Evolutionary conservation across 1,284 basidiomycete species (phyloP).

Genomic region (Veloboletus limbatus): DNA sequence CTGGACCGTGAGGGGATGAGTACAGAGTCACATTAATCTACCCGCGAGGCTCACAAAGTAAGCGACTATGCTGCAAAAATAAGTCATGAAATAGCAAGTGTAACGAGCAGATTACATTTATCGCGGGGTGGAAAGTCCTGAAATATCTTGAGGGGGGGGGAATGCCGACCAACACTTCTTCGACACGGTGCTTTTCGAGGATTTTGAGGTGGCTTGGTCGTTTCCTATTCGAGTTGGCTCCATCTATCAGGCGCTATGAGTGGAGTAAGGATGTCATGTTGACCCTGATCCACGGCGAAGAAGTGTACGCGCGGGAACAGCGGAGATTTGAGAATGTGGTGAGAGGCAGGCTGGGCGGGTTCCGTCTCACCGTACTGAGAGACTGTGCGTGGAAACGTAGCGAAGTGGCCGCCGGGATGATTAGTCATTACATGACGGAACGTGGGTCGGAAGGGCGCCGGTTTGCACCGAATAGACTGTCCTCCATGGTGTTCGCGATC

Average conservation of each 20-base stretch:
- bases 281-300: slow-evolving; percentile 34
- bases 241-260: slow-evolving; percentile 6
- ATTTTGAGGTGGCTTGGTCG: slow-evolving; percentile 13
- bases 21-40: slow-evolving; percentile 5
- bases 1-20: background rate
- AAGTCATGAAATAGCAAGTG: too few relatives aligned
- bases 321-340: slow-evolving; percentile 22
- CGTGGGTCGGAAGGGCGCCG: slow-evolving; percentile 14
- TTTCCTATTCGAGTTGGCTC: slow-evolving; percentile 13
- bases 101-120: too few relatives aligned
- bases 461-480: slow-evolving; percentile 5
- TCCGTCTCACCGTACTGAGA: slow-evolving; percentile 5
- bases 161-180: slow-evolving; percentile 15
- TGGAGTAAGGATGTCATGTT: slow-evolving; percentile 16
- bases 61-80: slow-evolving; percentile 25
- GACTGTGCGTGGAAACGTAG: slow-evolving; percentile 21
- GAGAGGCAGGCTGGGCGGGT: slow-evolving; percentile 1
- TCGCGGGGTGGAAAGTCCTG: too few relatives aligned
- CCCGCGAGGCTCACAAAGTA: slow-evolving; percentile 17
- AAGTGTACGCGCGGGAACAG: slow-evolving; percentile 28
- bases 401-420: slow-evolving; percentile 25
- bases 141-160: slow-evolving; percentile 28
- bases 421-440: slow-evolving; percentile 19
- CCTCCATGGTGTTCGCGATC: too few relatives aligned
- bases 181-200: slow-evolving; percentile 35